These are phyloP conservation scores for Lagenidium giganteum DNA, from an alignment of 352 stramenopile genomes.

Conservation along the genomic window DNA sequence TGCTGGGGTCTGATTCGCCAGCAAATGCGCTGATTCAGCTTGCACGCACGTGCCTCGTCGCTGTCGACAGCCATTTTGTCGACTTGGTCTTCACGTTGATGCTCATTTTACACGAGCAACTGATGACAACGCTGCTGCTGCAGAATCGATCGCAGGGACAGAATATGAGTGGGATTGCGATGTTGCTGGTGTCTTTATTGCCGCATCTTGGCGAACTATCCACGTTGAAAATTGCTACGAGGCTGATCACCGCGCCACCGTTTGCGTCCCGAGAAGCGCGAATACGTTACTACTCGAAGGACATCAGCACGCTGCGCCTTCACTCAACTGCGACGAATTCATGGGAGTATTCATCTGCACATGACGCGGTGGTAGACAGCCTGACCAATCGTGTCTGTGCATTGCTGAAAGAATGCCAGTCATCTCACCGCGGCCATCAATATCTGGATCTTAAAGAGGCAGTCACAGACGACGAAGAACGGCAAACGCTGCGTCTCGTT, in stretches of 20 bases:
- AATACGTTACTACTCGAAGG: constrained; percentile 11
- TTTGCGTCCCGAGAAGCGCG: constrained; percentile 13
- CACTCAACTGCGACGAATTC: background rate
- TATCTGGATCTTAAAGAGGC: too few species aligned
- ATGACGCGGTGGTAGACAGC: too few species aligned
- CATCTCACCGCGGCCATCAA: too few species aligned
- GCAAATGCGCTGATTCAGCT: too few species aligned
- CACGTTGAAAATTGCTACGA: constrained; percentile 4
- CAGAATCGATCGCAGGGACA: background rate
- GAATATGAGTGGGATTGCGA: constrained; percentile 14
- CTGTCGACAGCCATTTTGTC: background rate
- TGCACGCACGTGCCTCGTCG: too few species aligned
- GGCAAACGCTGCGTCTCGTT: too few species aligned
- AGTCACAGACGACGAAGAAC: too few species aligned
- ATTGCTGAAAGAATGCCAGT: too few species aligned
- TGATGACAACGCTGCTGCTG: constrained; percentile 7
- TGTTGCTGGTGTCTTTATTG: constrained; percentile 12
- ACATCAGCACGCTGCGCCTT: constrained; percentile 1
- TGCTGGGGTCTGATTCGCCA: too few species aligned
- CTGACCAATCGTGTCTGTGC: too few species aligned
- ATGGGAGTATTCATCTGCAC: too few species aligned
- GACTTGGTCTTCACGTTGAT: constrained; percentile 31
- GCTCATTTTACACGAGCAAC: constrained; percentile 26
- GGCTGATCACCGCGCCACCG: constrained; percentile 19
- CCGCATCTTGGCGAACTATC: background rate